phyloP scores from a whole-genome alignment of 176 grass and related monocot genomes.

The Chloris gayana region DNA sequence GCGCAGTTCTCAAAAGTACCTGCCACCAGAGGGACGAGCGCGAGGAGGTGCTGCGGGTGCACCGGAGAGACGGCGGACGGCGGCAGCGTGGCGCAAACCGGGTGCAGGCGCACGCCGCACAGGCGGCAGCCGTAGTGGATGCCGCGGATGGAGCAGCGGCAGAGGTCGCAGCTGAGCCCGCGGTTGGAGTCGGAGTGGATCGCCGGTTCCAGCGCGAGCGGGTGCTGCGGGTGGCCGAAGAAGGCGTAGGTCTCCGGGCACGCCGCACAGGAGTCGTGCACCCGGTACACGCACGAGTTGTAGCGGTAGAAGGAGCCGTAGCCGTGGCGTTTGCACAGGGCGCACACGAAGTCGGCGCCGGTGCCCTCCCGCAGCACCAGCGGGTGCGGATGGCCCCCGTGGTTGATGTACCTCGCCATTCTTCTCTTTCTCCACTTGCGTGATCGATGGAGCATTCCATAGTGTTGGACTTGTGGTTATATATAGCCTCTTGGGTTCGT shows the following conservation, averaged over 20 bases:
- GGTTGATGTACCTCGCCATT: background rate
- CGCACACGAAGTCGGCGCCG: background rate
- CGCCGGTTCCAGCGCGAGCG: background rate
- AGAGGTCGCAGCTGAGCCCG: background rate
- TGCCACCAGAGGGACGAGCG: background rate
- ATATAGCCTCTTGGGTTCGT: no score
- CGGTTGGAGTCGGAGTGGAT: background rate
- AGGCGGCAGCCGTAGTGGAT: background rate
- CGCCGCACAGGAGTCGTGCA: background rate
- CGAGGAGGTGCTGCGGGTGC: background rate
- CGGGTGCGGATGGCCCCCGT: background rate
- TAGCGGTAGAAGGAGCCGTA: background rate
- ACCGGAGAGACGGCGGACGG: background rate
- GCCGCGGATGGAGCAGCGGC: background rate
- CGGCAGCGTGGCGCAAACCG: constrained; percentile 12
- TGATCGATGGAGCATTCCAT: no score
- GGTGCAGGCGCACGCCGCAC: background rate
- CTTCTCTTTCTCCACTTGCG: background rate
- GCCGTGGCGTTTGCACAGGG: background rate
- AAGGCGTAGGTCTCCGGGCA: background rate
- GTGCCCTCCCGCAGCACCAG: background rate
- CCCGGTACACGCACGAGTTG: background rate
- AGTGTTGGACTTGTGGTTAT: no score
- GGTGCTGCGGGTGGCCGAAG: background rate
- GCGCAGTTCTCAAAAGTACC: background rate